A percentile compares a stretch with the other conserved stretches of the same genome.
phyloP scores from a whole-genome alignment of 257 asterid genomes.

The Salvia miltiorrhiza region DNA sequence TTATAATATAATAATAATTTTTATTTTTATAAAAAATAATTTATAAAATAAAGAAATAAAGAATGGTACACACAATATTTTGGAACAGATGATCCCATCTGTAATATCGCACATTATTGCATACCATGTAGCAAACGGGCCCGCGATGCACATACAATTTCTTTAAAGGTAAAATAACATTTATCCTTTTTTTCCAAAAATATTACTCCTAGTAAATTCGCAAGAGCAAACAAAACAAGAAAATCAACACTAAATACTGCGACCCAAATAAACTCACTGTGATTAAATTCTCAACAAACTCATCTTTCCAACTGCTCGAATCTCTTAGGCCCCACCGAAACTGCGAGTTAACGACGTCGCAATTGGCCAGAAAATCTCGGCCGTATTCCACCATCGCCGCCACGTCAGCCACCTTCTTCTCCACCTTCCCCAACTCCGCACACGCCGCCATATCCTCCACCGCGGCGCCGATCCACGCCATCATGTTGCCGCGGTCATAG shows the following conservation, averaged over 20 bases:
- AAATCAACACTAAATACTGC: constrained; percentile 32
- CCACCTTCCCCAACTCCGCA: not conserved
- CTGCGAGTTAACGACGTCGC: not conserved
- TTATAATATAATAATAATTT: no score
- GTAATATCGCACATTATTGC: no score
- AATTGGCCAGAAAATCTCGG: constrained; percentile 7
- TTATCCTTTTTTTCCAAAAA: no score
- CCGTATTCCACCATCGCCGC: constrained; percentile 23
- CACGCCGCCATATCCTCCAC: constrained; percentile 28
- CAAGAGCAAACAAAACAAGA: constrained; percentile 33
- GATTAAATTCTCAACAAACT: constrained; percentile 16
- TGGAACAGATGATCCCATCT: no score
- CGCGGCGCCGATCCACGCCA: constrained; percentile 20
- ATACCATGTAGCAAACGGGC: no score
- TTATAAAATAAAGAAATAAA: no score
- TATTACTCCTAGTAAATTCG: constrained; percentile 14
- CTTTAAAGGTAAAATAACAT: no score
- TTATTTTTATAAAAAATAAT: no score
- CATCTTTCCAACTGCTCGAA: not conserved
- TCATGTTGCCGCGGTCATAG: constrained; percentile 17
- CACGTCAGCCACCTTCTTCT: not conserved
- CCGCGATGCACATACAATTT: no score
- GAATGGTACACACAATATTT: no score
- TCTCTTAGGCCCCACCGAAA: not conserved
- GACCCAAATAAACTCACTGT: constrained; percentile 26